A percentile compares a stretch with the other conserved stretches of the same genome.
Evolutionary conservation across 768 basidiomycete species (phyloP).

Genomic region (Mycena galericulata): DNA sequence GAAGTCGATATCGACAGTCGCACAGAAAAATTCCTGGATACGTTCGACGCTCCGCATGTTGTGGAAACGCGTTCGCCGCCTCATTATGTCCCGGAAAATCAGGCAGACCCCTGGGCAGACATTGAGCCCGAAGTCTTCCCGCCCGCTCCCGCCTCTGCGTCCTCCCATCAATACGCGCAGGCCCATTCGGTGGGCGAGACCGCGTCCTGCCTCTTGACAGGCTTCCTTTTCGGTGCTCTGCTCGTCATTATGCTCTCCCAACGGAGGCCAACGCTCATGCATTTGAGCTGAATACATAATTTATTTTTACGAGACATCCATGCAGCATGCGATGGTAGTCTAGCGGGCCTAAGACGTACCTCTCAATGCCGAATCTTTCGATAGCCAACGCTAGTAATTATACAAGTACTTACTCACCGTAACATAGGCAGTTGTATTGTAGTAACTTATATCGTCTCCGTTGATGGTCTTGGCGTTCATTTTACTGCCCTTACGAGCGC

Average conservation of each 20-base stretch:
- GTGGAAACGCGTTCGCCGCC: too few relatives aligned
- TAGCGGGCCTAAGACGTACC: too few relatives aligned
- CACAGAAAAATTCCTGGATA: background rate
- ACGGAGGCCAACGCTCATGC: constrained; percentile 15
- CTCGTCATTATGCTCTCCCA: constrained; percentile 21
- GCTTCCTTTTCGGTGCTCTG: constrained; percentile 32
- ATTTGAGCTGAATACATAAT: constrained; percentile 12
- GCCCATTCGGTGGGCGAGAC: constrained; percentile 19
- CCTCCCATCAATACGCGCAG: background rate
- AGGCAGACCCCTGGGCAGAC: background rate
- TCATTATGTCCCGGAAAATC: background rate
- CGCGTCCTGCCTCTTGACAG: constrained; percentile 30
- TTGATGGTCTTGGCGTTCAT: too few relatives aligned
- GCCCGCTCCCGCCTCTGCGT: background rate
- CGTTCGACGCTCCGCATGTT: background rate
- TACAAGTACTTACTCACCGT: too few relatives aligned
- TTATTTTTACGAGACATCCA: background rate
- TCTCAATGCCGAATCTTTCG: too few relatives aligned
- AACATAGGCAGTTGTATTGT: too few relatives aligned
- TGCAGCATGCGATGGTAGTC: background rate
- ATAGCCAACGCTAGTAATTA: too few relatives aligned
- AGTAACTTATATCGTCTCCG: too few relatives aligned
- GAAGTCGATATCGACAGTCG: background rate
- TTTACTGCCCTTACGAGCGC: too few relatives aligned
- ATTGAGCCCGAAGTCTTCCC: background rate